phyloP scores from a whole-genome alignment of 2,329 filamentous ascomycete genomes.

The Emericellopsis cladophorae region DNA sequence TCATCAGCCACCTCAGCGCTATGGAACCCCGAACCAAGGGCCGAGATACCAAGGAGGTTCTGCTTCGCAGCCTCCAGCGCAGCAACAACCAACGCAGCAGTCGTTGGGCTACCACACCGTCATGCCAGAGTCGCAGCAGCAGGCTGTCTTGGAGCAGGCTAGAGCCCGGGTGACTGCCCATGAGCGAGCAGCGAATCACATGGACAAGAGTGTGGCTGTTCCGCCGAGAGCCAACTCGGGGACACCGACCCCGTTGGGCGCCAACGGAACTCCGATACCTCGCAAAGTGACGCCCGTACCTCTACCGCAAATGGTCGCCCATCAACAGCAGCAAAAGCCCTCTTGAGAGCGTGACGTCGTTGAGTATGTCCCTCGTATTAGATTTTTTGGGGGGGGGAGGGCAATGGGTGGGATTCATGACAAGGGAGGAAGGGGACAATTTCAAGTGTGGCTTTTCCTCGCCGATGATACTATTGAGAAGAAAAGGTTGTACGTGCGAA shows the following conservation, averaged over 20 bases:
- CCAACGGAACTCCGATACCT: conserved; percentile 23
- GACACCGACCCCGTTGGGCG: conserved; percentile 7
- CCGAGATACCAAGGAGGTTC: conserved; percentile 16
- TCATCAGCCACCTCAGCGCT: conserved; percentile 15
- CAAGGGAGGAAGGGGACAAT: no score
- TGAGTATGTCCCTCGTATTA: no score
- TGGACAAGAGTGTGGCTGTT: conserved; percentile 16
- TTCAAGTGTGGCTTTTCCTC: no score
- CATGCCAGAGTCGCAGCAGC: conserved; percentile 35
- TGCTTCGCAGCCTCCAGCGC: conserved; percentile 6
- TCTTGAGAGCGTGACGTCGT: neutral
- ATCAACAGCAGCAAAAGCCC: conserved; percentile 13
- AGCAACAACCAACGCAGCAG: conserved; percentile 17
- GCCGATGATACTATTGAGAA: no score
- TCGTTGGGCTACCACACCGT: conserved; percentile 34
- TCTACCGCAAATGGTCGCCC: conserved; percentile 26
- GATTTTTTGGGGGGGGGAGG: no score
- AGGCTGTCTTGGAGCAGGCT: conserved; percentile 37
- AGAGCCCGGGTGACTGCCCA: conserved; percentile 33
- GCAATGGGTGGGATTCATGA: no score
- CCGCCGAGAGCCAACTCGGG: no score
- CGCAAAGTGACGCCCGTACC: conserved; percentile 31
- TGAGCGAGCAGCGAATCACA: conserved; percentile 25
- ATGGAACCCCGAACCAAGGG: conserved; percentile 15
- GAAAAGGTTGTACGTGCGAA: no score